These are phyloP conservation scores for Mayamaea pseudoterrestris DNA, from an alignment of 108 stramenopile species.

Conservation along the genomic window DNA sequence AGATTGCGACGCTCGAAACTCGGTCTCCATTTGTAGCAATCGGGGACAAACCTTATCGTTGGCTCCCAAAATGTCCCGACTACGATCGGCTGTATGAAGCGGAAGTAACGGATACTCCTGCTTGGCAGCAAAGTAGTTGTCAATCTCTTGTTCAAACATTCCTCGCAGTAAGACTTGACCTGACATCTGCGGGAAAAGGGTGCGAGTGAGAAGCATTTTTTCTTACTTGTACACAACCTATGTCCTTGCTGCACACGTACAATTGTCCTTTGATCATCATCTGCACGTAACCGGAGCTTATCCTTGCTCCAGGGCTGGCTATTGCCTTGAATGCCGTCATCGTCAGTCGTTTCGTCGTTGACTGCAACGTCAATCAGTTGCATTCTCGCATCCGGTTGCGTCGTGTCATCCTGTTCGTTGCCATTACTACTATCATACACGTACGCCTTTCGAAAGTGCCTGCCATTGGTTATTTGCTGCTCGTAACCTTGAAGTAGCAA, in stretches of 20 bases:
- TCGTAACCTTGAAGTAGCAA: slow-evolving; percentile 63
- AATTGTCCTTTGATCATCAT: slow-evolving; percentile 72
- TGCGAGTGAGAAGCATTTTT: too few species aligned
- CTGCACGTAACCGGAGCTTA: slow-evolving; percentile 50
- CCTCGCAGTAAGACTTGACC: slow-evolving; percentile 73
- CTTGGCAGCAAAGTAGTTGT: neutral
- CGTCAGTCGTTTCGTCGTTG: too few species aligned
- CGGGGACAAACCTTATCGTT: slow-evolving; percentile 58
- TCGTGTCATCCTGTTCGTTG: slow-evolving; percentile 3
- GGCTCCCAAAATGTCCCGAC: slow-evolving; percentile 49
- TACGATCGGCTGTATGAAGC: slow-evolving; percentile 69
- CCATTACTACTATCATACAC: slow-evolving; percentile 27
- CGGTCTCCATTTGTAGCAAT: slow-evolving; percentile 24
- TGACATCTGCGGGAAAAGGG: slow-evolving; percentile 65
- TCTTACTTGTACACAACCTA: too few species aligned
- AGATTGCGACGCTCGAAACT: slow-evolving; percentile 30
- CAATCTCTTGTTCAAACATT: slow-evolving; percentile 54
- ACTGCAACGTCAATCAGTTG: slow-evolving; percentile 49
- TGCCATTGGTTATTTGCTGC: slow-evolving; percentile 69
- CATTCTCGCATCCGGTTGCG: too few species aligned
- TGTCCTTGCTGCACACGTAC: too few species aligned
- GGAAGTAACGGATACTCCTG: slow-evolving; percentile 24
- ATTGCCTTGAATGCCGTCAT: too few species aligned
- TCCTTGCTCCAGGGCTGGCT: slow-evolving; percentile 31
- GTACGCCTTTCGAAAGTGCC: slow-evolving; percentile 57